A percentile compares a stretch with the other conserved stretches of the same genome.
phyloP scores from a whole-genome alignment of 108 stramenopile species.

The Bacterosira constricta region DNA sequence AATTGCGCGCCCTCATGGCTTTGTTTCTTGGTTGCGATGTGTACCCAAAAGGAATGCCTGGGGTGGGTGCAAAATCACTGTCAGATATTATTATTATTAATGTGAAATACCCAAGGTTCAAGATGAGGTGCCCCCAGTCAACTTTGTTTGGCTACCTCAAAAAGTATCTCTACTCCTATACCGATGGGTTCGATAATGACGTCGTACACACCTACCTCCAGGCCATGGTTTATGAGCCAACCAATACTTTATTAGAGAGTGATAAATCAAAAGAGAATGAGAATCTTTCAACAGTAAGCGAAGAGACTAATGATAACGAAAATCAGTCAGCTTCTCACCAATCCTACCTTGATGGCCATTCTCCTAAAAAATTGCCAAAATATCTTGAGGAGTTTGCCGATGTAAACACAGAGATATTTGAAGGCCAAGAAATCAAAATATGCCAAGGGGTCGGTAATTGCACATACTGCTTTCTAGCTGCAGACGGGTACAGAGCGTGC shows the following conservation, averaged over 20 bases:
- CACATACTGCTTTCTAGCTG: conserved; percentile 7
- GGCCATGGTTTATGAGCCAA: not conserved
- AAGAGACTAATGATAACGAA: no score
- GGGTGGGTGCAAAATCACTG: conserved; percentile 3
- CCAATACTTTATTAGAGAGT: no score
- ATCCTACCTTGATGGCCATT: not conserved
- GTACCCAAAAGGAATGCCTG: conserved; percentile 8
- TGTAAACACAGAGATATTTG: not conserved
- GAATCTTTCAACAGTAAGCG: no score
- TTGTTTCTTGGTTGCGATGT: conserved; percentile 35
- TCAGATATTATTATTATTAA: not conserved
- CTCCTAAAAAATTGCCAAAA: not conserved
- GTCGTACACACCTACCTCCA: not conserved
- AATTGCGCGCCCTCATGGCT: no score
- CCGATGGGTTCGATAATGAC: no score
- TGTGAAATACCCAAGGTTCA: not conserved
- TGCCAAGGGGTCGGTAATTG: not conserved
- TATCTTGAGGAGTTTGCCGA: conserved; percentile 14
- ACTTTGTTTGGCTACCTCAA: conserved; percentile 8
- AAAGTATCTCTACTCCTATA: conserved; percentile 8
- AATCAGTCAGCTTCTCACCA: not conserved
- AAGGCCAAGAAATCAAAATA: not conserved
- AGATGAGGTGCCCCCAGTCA: not conserved
- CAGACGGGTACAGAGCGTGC: not conserved
- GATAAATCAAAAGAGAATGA: no score